Evolutionary conservation across 2,329 filamentous ascomycete species (phyloP), one percentile per base, ranked within the genome.

Genomic region (Acarospora socialis): DNA sequence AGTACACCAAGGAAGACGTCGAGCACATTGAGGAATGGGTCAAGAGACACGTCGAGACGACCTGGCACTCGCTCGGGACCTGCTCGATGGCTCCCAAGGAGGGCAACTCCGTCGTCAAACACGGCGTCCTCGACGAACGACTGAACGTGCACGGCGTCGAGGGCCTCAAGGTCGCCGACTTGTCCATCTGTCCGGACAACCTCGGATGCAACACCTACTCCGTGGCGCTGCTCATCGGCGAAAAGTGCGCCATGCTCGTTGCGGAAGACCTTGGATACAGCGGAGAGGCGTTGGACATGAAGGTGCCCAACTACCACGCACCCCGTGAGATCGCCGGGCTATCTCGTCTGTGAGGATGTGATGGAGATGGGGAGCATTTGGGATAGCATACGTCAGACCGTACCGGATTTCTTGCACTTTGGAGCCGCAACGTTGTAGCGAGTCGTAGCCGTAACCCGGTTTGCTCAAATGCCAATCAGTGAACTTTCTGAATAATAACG

Each of bases 91-190:
- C 77, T 0, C 80, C 80, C 4, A 66, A 59, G 38, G 69, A 82
- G 47, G 80, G 81, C 37, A 86, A 83, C 60, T 75, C 69, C 46
- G 81, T 86, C 47, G 78, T 84, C 52, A 81, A 79, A 59, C 77
- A 83, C 46, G 79, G 79, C 37, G 79, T 84, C 1, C 57, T 84
- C 21, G 79, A 84, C 48, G 77, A 81, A 55, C 70, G 78, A 37
- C 66, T 84, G 34, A 83, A 82, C 43, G 78, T 84, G 3, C 76
- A 83, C 49, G 79, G 77, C 31, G 77, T 82, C 42, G 68, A 81
- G 61, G 73, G 75, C 10, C 66, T 84, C 45, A 83, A 83, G 66
- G 77, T 83, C 15, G 77, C 77, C 8, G 79, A 84, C 53, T 54
- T 83, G 26, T 74, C 67, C 30, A 80, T 83, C 60, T 83, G 77